A percentile compares a stretch with the other conserved stretches of the same genome.
phyloP scores from a whole-genome alignment of 768 basidiomycete genomes.

The Termitomyces sp. region DNA sequence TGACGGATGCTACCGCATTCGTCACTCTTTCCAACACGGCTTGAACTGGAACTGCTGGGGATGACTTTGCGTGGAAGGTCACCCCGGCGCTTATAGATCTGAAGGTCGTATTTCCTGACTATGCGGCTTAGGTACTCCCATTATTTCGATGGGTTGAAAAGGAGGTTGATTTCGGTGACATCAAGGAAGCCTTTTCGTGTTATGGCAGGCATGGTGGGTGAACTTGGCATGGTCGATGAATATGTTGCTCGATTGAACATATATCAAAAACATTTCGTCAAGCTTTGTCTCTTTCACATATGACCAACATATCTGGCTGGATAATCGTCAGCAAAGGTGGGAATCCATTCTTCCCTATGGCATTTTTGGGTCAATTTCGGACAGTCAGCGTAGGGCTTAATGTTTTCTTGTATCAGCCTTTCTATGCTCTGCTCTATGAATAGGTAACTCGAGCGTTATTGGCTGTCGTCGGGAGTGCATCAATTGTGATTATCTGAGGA shows the following conservation, averaged over 20 bases:
- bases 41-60: conserved; percentile 4
- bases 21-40: conserved; percentile 9
- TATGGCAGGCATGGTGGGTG: conserved; percentile 10
- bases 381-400: too few species aligned
- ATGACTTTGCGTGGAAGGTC: conserved; percentile 8
- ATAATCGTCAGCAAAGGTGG: conserved; percentile 1
- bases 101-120: conserved; percentile 8
- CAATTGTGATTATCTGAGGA: too few species aligned
- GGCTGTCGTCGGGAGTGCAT: too few species aligned
- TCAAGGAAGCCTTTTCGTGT: conserved; percentile 14
- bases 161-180: conserved; percentile 3
- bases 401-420: neutral
- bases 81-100: conserved; percentile 9
- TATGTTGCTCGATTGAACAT: conserved; percentile 10
- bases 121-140: conserved; percentile 1
- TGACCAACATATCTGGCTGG: too few species aligned
- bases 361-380: neutral
- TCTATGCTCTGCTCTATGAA: too few species aligned
- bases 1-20: neutral
- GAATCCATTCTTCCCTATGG: conserved; percentile 6
- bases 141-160: conserved; percentile 4
- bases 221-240: neutral
- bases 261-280: conserved; percentile 8
- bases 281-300: neutral
- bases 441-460: too few species aligned